Base-by-base conservation (phyloP, 2,329 filamentous ascomycete genomes). In the Verticillium tricorpus region DNA sequence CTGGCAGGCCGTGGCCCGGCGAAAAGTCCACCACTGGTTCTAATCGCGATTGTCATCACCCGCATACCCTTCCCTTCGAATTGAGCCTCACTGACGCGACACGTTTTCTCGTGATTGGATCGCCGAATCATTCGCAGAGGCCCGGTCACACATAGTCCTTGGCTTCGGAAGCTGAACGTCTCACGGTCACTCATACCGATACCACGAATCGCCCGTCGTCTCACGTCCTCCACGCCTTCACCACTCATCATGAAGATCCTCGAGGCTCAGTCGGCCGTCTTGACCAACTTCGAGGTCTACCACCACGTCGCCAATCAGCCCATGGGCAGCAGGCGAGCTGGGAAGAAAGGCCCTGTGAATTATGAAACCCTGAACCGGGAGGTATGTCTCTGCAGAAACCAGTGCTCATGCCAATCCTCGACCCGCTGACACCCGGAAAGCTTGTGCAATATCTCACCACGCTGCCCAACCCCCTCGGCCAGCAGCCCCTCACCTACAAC, bases 251-350 rank as follows among this genome's bases (percentile, higher is more conserved):
- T 89, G 86, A 89, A 91, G 82, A 85, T 93, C 70, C 77, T 92
- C 68, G 89, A 90, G 70, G 80, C 89, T 3, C 88, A 92, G 71
- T 85, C 85, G 34, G 88, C 88, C 5, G 82, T 88, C 52, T 79
- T 93, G 69, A 85, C 86, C 72, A 92, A 92, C 73, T 89, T 85
- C 66, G 90, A 92, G 78, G 89, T 92, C 65, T 88, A 87, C 69
- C 79, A 82, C 61, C 89, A 91, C 68, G 75, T 92, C 45, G 76
- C 76, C 6, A 82, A 87, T 56, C 83, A 86, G 69, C 80, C 80
- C 59, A 74, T 78, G 61, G 76, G 78, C 57, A 77, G 52, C 73
- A 77, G 60, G 82, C 82, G 64, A 54, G 57, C 37, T 31, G 60
- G 59, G 19, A 63, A 61, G 61, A 59, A 55, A 59, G 64, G 40